phyloP scores from a whole-genome alignment of 352 stramenopile genomes.

The Ophiocytium majus region DNA sequence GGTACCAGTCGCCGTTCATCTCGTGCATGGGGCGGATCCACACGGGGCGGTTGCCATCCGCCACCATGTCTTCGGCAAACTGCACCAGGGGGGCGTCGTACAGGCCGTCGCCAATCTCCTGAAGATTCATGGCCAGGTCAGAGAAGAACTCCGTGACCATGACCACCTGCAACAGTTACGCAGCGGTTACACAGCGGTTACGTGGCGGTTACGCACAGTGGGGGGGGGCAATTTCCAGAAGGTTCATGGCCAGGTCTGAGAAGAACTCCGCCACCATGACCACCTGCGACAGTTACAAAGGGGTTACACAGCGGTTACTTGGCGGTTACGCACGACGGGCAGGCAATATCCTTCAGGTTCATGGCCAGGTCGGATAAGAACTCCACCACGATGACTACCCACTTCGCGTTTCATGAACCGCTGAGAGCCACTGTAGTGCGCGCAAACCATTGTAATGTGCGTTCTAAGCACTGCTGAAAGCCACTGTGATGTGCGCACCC shows the following conservation, averaged over 20 bases:
- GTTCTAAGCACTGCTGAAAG: too few species aligned
- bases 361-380: not conserved
- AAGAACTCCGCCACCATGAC: slow-evolving; percentile 7
- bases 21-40: slow-evolving; percentile 14
- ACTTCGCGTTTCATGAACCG: too few species aligned
- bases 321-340: too few species aligned
- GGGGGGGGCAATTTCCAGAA: not conserved
- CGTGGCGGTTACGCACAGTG: not conserved
- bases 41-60: not conserved
- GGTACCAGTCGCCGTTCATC: slow-evolving; percentile 14
- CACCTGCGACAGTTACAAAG: not conserved
- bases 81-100: too few species aligned
- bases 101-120: slow-evolving; percentile 9
- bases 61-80: not conserved
- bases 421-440: too few species aligned
- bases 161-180: not conserved
- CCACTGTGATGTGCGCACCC: too few species aligned
- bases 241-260: not conserved
- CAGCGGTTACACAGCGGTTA: too few species aligned
- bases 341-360: slow-evolving; percentile 13
- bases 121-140: not conserved
- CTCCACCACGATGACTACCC: not conserved
- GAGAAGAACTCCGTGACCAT: slow-evolving; percentile 8
- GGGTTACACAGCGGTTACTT: too few species aligned
- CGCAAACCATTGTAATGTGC: too few species aligned